Percentiles rank a stretch among this genome's conserved stretches.
phyloP scores from a whole-genome alignment of 306 rosid genomes.

The Cucumis melo region DNA sequence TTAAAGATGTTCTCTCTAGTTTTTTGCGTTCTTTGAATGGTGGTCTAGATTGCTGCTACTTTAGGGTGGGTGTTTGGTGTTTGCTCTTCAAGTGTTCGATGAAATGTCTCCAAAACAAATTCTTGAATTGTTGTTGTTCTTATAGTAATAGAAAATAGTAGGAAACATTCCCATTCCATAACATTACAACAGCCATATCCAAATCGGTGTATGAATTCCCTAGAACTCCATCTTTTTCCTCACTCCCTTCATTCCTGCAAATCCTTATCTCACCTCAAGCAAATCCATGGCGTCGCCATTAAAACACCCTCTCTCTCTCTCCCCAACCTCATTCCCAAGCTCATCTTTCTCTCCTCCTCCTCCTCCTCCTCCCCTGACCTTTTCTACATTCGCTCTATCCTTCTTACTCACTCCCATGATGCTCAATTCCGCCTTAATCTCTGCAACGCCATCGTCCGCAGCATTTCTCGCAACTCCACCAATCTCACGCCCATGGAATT shows the following conservation, averaged over 20 bases:
- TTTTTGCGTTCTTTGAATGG: too few species aligned
- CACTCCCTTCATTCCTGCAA: conserved; percentile 8
- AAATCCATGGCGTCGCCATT: conserved; percentile 21
- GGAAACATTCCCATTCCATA: not conserved
- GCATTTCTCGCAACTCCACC: not conserved
- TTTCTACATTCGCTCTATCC: conserved; percentile 12
- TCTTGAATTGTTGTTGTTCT: too few species aligned
- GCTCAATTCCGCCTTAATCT: conserved; percentile 9
- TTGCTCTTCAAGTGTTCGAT: too few species aligned
- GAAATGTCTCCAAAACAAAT: too few species aligned
- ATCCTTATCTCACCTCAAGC: conserved; percentile 13
- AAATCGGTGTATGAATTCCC: conserved; percentile 9
- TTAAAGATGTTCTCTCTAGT: too few species aligned
- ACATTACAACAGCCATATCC: not conserved
- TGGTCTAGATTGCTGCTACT: too few species aligned
- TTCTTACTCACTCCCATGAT: conserved; percentile 5
- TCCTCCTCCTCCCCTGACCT: not conserved
- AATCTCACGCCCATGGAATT: conserved; percentile 1
- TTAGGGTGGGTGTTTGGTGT: too few species aligned
- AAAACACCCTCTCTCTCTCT: conserved; percentile 16
- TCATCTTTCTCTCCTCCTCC: conserved; percentile 1
- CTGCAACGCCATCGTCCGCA: conserved; percentile 22
- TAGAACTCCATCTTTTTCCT: conserved; percentile 4
- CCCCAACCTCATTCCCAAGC: not conserved
- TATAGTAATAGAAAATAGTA: not conserved